Base-by-base conservation (phyloP, 192 early-diverging fungal species). In the Rhizoclosmatium globosum region DNA sequence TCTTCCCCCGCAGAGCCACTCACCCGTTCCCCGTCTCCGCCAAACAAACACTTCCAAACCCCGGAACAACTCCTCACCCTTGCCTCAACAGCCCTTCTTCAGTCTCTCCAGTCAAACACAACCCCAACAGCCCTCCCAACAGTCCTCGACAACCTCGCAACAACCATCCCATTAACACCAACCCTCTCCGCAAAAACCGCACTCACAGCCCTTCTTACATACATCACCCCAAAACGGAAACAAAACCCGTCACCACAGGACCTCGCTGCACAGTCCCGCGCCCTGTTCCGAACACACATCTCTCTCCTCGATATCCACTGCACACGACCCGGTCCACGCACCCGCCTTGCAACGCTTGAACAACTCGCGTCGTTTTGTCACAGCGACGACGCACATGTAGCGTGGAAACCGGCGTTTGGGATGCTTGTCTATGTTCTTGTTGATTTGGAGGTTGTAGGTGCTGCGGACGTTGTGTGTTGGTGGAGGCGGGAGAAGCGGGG, bases 371-470 rank as follows among this genome's bases (percentile, higher is more conserved):
- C 44, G 0, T 69, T 39, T 48, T 45, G 41, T 15, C 45, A 69
- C 44, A 9, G 9, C 19, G 50, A 53, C 50, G 50, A 53, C 50
- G 50, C 50, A 7, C 9, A 7, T 17, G 50, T 13, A 7, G 50
- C 50, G 9, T 72, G 70, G 70, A 15, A 47, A 41, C 21, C 7
- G 7, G 70, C 48, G 50, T 57, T 72, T 38, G 70, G 70, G 9
- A 57, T 72, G 70, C 19, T 72, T 50, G 70, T 72, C 4, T 72
- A 72, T 38, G 70, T 72, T 4, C 31, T 72, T 3, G 70, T 72
- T n/a, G 70, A 72, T 41, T 38, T 59, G 2, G 70, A 72, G 38
- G 42, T 72, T 50, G 48, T 72, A 6, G 48, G 56, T 56, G 70
- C 70, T 9, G 48, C 9, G 23, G 70, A 72, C 56, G 70, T 72